Base-by-base conservation (phyloP, 2,329 filamentous ascomycete genomes). In the Sporothrix luriei region DNA sequence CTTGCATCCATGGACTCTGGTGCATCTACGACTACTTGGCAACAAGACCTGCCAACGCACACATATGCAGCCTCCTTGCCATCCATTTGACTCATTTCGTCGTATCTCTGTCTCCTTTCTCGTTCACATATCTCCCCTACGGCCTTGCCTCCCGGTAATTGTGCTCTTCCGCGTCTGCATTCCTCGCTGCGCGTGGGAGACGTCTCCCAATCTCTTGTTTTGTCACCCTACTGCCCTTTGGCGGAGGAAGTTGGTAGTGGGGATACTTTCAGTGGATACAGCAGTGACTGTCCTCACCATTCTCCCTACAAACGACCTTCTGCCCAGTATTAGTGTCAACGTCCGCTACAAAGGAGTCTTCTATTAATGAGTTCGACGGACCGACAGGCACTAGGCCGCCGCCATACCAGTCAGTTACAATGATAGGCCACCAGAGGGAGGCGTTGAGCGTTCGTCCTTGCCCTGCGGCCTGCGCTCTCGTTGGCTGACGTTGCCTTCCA, bases 371-470 rank as follows among this genome's bases (percentile, higher is more conserved):
- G 33, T 33, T 33, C 33, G 9, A 46, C 29, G n/a, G 29, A 38
- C 29, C 54, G 16, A 29, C 54, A 38, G 26, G 26, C 54, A 62
- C 57, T 21, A 46, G 38, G 46, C 19, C 11, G 48, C 14, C 48
- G 62, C 62, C 62, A 66, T 66, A 29, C 62, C 62, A 66, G 62
- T 40, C 46, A n/a, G 11, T 21, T 9, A 66, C 46, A 14, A 24
- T 66, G 62, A 66, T 66, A 65, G 62, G 62, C 62, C 62, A 24
- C 61, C 26, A 66, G 48, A 66, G 62, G 62, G 62, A 66, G 48
- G 40, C 24, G 54, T 46, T 10, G 57, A 14, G 9, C 9, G 40
- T 16, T 33, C 38, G 21, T 24, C 24, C 11, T 40, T 16, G 38
- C 26, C 38, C 29, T 26, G 16, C 26, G 38, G 26, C 38, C 29